Evolutionary conservation across 2,329 filamentous ascomycete genomes (phyloP).

Genomic region (Calycina herbarum): DNA sequence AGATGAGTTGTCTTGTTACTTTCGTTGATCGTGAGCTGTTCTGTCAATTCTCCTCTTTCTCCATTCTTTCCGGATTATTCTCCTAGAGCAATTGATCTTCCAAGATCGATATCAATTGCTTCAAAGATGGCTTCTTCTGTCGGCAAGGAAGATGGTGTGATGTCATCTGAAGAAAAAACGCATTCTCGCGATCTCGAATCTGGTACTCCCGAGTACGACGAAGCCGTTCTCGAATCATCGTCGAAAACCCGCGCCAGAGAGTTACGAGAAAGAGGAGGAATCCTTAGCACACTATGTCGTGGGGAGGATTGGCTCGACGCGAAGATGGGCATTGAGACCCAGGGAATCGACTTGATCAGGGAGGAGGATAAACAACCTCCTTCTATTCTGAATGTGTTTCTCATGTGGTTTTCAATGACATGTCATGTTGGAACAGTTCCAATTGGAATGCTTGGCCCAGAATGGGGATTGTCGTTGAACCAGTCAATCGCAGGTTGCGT

Average conservation of each 20-base stretch:
- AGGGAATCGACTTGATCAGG: slow-evolving; percentile 48
- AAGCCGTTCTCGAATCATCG: slow-evolving; percentile 9
- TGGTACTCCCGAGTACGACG: slow-evolving; percentile 20
- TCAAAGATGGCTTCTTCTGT: slow-evolving; percentile 32
- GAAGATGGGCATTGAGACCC: slow-evolving; percentile 48
- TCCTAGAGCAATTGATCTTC: neutral
- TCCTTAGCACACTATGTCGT: slow-evolving; percentile 34
- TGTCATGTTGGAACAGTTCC: slow-evolving; percentile 42
- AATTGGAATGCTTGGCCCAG: slow-evolving; percentile 47
- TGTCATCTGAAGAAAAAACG: slow-evolving; percentile 19
- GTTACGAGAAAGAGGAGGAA: slow-evolving; percentile 25
- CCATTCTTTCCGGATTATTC: neutral
- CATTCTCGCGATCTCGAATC: slow-evolving; percentile 29
- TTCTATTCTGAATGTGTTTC: slow-evolving; percentile 44
- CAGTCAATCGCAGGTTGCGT: slow-evolving; percentile 45
- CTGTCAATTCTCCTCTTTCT: neutral
- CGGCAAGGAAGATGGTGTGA: slow-evolving; percentile 31
- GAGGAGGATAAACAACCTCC: slow-evolving; percentile 46
- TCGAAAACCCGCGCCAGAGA: slow-evolving; percentile 30
- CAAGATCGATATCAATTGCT: neutral
- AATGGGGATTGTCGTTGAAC: slow-evolving; percentile 47
- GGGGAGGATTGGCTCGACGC: slow-evolving; percentile 45
- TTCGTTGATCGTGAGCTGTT: neutral
- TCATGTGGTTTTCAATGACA: slow-evolving; percentile 46
- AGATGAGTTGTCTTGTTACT: neutral